phyloP scores from a whole-genome alignment of 345 rosid species.

The Linum trigynum region DNA sequence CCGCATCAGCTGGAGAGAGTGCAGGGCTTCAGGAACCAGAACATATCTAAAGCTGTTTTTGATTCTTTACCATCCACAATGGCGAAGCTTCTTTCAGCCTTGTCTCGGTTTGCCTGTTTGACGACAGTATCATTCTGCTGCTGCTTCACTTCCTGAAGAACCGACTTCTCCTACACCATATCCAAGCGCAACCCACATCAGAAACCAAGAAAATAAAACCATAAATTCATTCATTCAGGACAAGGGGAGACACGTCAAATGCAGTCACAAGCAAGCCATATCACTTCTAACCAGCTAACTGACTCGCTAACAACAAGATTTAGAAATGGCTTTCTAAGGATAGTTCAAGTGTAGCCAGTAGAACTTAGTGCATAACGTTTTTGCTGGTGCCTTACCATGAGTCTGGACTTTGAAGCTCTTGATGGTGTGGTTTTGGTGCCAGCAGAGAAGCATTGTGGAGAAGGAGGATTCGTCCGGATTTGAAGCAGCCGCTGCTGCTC shows the following conservation, averaged over 20 bases:
- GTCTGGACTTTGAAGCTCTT: conserved; percentile 42
- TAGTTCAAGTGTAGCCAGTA: background rate
- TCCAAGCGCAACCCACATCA: background rate
- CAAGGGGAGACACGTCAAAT: no score
- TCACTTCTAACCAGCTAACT: background rate
- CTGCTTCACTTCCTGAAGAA: conserved; percentile 46
- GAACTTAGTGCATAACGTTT: background rate
- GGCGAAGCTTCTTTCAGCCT: conserved; percentile 18
- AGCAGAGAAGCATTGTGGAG: conserved; percentile 94
- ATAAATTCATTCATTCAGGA: no score
- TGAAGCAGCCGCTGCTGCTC: conserved; percentile 49
- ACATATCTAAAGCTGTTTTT: conserved; percentile 46
- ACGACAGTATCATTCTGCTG: conserved; percentile 25
- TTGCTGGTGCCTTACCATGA: conserved; percentile 35
- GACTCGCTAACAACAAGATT: background rate
- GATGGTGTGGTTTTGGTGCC: conserved; percentile 31
- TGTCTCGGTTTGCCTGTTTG: conserved; percentile 27
- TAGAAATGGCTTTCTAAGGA: background rate
- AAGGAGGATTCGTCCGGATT: conserved; percentile 85
- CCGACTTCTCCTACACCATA: conserved; percentile 40
- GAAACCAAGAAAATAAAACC: background rate
- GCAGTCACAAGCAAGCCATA: background rate
- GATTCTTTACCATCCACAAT: conserved; percentile 40
- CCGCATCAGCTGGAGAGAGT: conserved; percentile 35
- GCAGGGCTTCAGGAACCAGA: conserved; percentile 97